phyloP scores from a whole-genome alignment of 2,329 filamentous ascomycete species.

The Diatrype stigma region DNA sequence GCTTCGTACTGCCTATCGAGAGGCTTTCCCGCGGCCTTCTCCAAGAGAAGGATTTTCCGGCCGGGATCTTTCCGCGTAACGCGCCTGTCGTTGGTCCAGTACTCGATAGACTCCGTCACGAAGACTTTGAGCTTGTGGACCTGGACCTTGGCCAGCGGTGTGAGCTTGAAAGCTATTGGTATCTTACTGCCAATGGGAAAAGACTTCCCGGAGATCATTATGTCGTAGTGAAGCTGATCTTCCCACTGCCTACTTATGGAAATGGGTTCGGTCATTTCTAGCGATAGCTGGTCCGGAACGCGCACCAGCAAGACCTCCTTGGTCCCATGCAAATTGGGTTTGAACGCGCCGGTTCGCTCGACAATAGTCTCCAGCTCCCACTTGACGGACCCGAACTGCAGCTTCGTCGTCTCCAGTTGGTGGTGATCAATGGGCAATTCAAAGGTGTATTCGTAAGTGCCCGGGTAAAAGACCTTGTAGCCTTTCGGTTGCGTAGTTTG shows the following conservation, averaged over 20 bases:
- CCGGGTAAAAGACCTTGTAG: constrained; percentile 81
- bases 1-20: constrained; percentile 69
- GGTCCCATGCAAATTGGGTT: constrained; percentile 76
- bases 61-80: constrained; percentile 82
- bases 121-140: constrained; percentile 90
- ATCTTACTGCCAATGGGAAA: constrained; percentile 86
- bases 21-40: constrained; percentile 78
- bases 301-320: constrained; percentile 83
- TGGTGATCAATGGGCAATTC: constrained; percentile 87
- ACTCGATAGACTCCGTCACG: constrained; percentile 85
- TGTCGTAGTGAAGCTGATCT: constrained; percentile 92
- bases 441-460: constrained; percentile 65
- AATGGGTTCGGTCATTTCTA: constrained; percentile 90
- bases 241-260: constrained; percentile 93
- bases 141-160: constrained; percentile 87
- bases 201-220: constrained; percentile 92
- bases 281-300: constrained; percentile 78
- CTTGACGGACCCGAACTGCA: constrained; percentile 80
- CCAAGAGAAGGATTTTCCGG: constrained; percentile 79
- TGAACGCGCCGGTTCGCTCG: constrained; percentile 84
- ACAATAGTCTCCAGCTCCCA: constrained; percentile 84
- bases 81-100: constrained; percentile 80
- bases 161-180: constrained; percentile 90
- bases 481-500: constrained; percentile 61
- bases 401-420: constrained; percentile 81